These are phyloP conservation scores for Solanum piurae DNA, from an alignment of 257 asterid genomes.

Conservation along the genomic window DNA sequence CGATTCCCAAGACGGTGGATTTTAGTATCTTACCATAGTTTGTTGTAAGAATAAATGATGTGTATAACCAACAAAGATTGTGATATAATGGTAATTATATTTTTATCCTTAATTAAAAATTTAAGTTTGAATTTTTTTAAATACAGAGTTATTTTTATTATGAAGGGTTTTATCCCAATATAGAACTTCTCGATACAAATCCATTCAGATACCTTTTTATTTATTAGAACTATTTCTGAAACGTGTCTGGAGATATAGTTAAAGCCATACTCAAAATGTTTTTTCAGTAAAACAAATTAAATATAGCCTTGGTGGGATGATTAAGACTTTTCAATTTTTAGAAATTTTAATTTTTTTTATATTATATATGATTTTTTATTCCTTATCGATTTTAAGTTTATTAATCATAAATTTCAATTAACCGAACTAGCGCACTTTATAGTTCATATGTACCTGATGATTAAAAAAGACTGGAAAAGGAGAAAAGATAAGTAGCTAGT, in stretches of 20 bases:
- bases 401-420: no score
- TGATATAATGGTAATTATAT: neutral
- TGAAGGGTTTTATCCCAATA: neutral
- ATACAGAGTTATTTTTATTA: rapidly evolving
- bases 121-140: no score
- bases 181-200: no score
- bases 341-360: no score
- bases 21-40: neutral
- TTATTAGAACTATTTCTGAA: neutral
- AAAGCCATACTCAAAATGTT: neutral
- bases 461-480: neutral
- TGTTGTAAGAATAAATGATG: neutral
- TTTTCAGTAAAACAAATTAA: neutral
- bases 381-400: neutral
- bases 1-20: neutral
- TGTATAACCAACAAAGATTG: no score
- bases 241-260: neutral
- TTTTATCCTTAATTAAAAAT: no score
- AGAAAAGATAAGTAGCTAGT: neutral
- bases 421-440: neutral
- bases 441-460: neutral
- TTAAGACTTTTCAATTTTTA: neutral
- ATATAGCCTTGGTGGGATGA: neutral
- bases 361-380: no score
- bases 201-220: neutral